Evolutionary conservation across 2,329 filamentous ascomycete genomes (phyloP), one percentile per base, ranked within the genome.

Genomic region (Leptodontidium sp.): DNA sequence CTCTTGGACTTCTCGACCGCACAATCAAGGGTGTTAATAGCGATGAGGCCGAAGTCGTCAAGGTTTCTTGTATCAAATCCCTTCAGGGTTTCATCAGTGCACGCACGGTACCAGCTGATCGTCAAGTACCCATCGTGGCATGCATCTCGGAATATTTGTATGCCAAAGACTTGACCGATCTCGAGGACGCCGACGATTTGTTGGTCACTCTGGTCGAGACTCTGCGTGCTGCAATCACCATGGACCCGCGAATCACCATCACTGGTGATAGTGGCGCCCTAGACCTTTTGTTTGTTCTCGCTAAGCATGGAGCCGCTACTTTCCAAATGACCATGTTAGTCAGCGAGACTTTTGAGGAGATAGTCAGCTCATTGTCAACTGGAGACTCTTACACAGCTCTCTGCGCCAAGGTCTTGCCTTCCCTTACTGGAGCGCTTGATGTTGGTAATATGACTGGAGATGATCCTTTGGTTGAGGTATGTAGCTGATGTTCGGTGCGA

Each of bases 271-370:
- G 91, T 57, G 87, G 90, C 67, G 93, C 95, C 26, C 84, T 97
- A 6, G 91, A 96, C 75, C 84, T 94, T 15, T 87, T 99, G 9
- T 98, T 99, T 82, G 88, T 91, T 64, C 88, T 98, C 69, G 95
- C 94, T 26, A 96, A 93, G 79, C 90, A 94, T 77, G 94, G 94
- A 35, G 93, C 95, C 0, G 89, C 87, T 70, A 98, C 97, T 81
- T 97, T 97, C 82, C 94, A 98, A 79, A 88, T 98, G 58, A 93
- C 91, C 0, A 91, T 94, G 82, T 84, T 98, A 63, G 91, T 98
- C 29, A 91, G 89, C 45, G 96, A 99, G 80, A 90, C 93, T 0
- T 97, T 99, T 77, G 95, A 98, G 79, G 93, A 96, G 53, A 90
- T 98, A 67, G 91, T 94, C 6, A 84, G 86, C 62, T 86, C 84